Conservation (phyloP, 192 early-diverging fungal species). For the Coemansia aciculifera region DNA sequence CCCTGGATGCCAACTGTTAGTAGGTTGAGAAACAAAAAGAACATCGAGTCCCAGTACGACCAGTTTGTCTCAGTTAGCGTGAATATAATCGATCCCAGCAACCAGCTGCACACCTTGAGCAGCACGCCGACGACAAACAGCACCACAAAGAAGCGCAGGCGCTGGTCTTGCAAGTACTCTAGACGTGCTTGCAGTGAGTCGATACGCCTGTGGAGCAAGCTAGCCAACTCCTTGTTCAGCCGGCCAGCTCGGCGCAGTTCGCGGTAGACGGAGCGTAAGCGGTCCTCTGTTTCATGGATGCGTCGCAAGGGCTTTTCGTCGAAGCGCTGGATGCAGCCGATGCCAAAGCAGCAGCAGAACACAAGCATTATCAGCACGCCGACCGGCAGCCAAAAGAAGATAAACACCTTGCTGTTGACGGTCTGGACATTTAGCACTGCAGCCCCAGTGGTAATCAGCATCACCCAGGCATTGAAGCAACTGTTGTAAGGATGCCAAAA, state of each 20-base stretch:
- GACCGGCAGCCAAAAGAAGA: conserved; percentile 56
- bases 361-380: conserved; percentile 53
- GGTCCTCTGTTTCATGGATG: conserved; percentile 34
- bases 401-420: conserved; percentile 46
- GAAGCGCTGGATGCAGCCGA: conserved; percentile 46
- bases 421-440: conserved; percentile 33
- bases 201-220: conserved; percentile 10
- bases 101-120: conserved; percentile 49
- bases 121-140: conserved; percentile 36
- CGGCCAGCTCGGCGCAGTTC: conserved; percentile 27
- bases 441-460: conserved; percentile 46
- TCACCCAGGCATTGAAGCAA: conserved; percentile 47
- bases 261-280: conserved; percentile 29
- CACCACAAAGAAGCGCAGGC: conserved; percentile 34
- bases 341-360: conserved; percentile 48
- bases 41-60: conserved; percentile 55
- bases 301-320: conserved; percentile 51
- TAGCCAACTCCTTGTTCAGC: conserved; percentile 21
- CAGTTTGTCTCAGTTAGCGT: conserved; percentile 41
- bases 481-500: conserved; percentile 56
- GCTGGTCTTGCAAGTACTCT: conserved; percentile 21
- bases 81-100: conserved; percentile 42
- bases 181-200: conserved; percentile 28
- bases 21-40: conserved; percentile 51
- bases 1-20: conserved; percentile 50